A percentile compares a stretch with the other conserved stretches of the same genome.
phyloP scores from a whole-genome alignment of 768 basidiomycete species.

The Panellus pusillus region DNA sequence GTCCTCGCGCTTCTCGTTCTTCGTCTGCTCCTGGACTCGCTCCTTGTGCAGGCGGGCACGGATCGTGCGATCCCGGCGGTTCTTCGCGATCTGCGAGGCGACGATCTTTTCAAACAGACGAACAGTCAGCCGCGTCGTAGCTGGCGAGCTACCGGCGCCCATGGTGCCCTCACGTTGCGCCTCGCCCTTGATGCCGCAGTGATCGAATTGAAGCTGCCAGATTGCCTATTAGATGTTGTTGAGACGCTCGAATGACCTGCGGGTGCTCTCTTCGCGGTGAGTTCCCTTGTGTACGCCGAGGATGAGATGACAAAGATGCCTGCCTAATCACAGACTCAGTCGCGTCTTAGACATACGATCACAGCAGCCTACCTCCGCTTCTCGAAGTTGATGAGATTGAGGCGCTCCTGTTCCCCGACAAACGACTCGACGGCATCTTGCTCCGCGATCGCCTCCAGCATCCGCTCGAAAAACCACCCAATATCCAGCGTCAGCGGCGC shows the following conservation, averaged over 20 bases:
- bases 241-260: constrained; percentile 72
- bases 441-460: constrained; percentile 75
- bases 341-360: too few relatives aligned
- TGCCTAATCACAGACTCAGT: constrained; percentile 37
- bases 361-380: constrained; percentile 90
- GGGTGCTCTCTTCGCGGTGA: constrained; percentile 56
- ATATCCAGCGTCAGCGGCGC: constrained; percentile 69
- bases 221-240: constrained; percentile 76
- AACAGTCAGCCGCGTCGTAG: constrained; percentile 52
- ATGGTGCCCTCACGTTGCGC: constrained; percentile 62
- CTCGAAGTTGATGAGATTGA: constrained; percentile 73
- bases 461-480: constrained; percentile 80
- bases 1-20: constrained; percentile 73
- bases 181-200: constrained; percentile 74
- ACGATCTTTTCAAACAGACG: constrained; percentile 71
- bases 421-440: constrained; percentile 64
- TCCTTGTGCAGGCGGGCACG: constrained; percentile 72
- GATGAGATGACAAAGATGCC: constrained; percentile 66
- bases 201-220: constrained; percentile 60
- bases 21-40: constrained; percentile 72
- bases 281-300: constrained; percentile 42
- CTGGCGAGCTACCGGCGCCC: constrained; percentile 39
- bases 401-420: constrained; percentile 45
- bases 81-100: constrained; percentile 73
- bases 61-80: constrained; percentile 70